Conservation (phyloP, 2,329 filamentous ascomycete species). For the Xylaria polymorpha region DNA sequence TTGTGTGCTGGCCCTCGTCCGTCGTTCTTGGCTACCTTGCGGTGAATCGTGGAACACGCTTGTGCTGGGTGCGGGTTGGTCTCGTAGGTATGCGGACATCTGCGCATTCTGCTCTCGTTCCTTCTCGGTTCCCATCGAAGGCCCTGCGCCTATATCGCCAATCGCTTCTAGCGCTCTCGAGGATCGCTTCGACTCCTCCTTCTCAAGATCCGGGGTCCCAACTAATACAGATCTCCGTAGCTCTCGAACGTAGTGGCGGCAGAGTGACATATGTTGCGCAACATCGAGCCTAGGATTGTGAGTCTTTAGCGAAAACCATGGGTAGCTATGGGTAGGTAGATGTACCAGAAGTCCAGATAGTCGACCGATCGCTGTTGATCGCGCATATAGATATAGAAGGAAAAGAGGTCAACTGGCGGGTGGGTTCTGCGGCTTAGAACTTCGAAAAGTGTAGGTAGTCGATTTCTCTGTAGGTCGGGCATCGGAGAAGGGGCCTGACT, state of each 20-base stretch:
- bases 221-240: slow-evolving; percentile 92
- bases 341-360: slow-evolving; percentile 97
- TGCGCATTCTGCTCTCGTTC: slow-evolving; percentile 86
- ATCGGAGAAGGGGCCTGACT: slow-evolving; percentile 62
- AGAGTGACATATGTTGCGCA: slow-evolving; percentile 97
- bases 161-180: slow-evolving; percentile 81
- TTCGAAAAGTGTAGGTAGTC: slow-evolving; percentile 94
- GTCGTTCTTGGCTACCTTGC: slow-evolving; percentile 61
- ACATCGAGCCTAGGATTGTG: slow-evolving; percentile 85
- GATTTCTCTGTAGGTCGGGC: slow-evolving; percentile 76
- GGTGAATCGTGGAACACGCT: slow-evolving; percentile 64
- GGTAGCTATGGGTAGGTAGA: slow-evolving; percentile 36
- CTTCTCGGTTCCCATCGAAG: slow-evolving; percentile 73
- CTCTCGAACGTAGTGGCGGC: slow-evolving; percentile 95
- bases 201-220: slow-evolving; percentile 90
- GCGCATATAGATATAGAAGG: slow-evolving; percentile 99
- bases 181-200: slow-evolving; percentile 82
- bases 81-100: slow-evolving; percentile 88
- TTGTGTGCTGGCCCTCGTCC: slow-evolving; percentile 62
- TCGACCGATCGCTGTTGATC: slow-evolving; percentile 98
- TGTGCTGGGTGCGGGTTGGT: slow-evolving; percentile 63
- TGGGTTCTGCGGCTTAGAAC: slow-evolving; percentile 94
- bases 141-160: slow-evolving; percentile 74
- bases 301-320: slow-evolving; percentile 28
- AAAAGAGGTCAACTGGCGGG: slow-evolving; percentile 95